Base-by-base conservation (phyloP, 495 filamentous ascomycete genomes). In the Elaphomyces granulatus region DNA sequence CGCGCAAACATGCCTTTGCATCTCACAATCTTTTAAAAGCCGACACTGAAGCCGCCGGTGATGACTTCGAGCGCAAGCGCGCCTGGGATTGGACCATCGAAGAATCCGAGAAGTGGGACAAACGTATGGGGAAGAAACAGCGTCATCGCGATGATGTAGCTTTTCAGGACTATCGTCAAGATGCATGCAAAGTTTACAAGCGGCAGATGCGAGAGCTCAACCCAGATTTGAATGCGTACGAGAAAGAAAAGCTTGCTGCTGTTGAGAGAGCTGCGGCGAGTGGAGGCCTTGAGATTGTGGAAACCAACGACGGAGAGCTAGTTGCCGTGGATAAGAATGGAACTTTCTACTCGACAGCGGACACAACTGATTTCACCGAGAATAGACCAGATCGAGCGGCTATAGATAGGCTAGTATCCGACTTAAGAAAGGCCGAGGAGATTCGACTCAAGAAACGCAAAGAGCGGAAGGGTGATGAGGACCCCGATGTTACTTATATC, bases 41-140 rank as follows among this genome's bases (percentile, higher is more conserved):
- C 10, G 87, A 94, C 46, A 77, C 80, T 1, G 82, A 83, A 54
- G 84, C 82, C 9, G 67, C 68, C 0, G 87, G 88, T 8, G 84
- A 83, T 45, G 87, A 95, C 57, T 98, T 95, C 51, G 92, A 98
- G 61, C 81, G 90, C 42, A 95, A 96, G 63, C 78, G 92, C 20
- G 87, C 88, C 1, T 96, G 90, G 90, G 92, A 96, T 59, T 96
- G 88, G 87, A 96, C 90, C 0, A 64, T 87, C 12, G 90, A 95
- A 18, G 90, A 98, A 60, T 77, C 74, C 34, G 90, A 94, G 63
- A 75, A 77, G 40, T 98, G 90, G 90, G 90, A 98, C 54, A 78
- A 76, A 58, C 76, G 86, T 15, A 67, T 87, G 64, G 80, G 74
- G 43, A 93, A 93, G 71, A 92, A 87, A 63, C 77, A 75, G 45